Evolutionary conservation across 805 yeast genomes (phyloP).

Genomic region (Myxozyma melibiosi): DNA sequence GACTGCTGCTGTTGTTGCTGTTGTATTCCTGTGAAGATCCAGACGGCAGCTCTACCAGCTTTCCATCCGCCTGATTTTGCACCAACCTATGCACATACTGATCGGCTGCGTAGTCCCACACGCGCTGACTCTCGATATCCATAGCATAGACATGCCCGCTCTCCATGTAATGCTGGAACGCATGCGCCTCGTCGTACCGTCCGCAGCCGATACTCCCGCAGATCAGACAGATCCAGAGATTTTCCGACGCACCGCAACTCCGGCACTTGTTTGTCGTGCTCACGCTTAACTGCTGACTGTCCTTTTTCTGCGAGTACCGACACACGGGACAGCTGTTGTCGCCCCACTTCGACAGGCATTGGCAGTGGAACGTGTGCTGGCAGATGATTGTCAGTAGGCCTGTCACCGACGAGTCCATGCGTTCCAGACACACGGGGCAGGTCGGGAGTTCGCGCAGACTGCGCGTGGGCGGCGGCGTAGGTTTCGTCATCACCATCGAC

Average conservation of each 20-base stretch:
- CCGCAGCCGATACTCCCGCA: conserved; percentile 96
- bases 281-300: conserved; percentile 20
- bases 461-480: conserved; percentile 37
- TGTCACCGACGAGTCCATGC: conserved; percentile 78
- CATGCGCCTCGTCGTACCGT: conserved; percentile 81
- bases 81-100: conserved; percentile 83
- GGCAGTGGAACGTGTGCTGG: conserved; percentile 91
- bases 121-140: conserved; percentile 82
- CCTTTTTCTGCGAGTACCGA: conserved; percentile 61
- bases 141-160: conserved; percentile 89
- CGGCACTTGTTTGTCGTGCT: conserved; percentile 46
- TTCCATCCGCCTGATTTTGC: conserved; percentile 86
- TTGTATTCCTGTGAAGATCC: not conserved
- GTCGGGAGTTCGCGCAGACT: conserved; percentile 71
- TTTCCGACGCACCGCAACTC: conserved; percentile 59
- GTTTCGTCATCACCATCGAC: conserved; percentile 19
- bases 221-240: conserved; percentile 84
- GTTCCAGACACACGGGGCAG: conserved; percentile 89
- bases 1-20: not conserved
- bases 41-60: conserved; percentile 73
- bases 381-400: conserved; percentile 88
- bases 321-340: conserved; percentile 86
- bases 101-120: conserved; percentile 94
- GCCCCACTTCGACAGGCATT: conserved; percentile 82
- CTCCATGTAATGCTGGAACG: conserved; percentile 73